These are phyloP conservation scores for Podila verticillata DNA, from an alignment of 192 early-diverging fungal species.

Conservation along the genomic window DNA sequence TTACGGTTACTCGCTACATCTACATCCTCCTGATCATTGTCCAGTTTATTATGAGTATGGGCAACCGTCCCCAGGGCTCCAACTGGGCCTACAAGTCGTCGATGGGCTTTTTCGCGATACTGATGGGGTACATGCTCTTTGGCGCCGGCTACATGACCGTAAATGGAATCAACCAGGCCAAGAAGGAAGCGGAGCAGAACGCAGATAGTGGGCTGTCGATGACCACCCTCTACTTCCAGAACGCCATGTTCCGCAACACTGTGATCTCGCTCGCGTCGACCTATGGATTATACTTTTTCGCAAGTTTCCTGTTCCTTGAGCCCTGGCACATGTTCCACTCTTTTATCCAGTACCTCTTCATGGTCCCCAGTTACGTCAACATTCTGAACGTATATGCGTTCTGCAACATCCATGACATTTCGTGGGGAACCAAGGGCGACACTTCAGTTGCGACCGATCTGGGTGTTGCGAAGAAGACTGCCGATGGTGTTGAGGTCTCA, in stretches of 20 bases:
- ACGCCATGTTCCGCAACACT: constrained; percentile 68
- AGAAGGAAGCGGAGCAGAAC: neutral
- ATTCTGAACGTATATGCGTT: constrained; percentile 69
- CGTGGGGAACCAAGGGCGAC: constrained; percentile 91
- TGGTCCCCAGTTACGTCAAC: constrained; percentile 84
- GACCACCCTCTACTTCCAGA: constrained; percentile 22
- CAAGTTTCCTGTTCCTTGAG: constrained; percentile 74
- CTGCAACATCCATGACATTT: constrained; percentile 69
- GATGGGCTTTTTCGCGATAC: constrained; percentile 54
- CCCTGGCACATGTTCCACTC: constrained; percentile 86
- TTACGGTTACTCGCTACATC: constrained; percentile 57
- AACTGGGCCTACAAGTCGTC: constrained; percentile 65
- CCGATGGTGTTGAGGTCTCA: constrained; percentile 57
- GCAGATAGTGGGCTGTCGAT: constrained; percentile 14
- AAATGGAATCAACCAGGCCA: constrained; percentile 40
- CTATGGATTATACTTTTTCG: constrained; percentile 79
- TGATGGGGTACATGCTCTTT: constrained; percentile 67
- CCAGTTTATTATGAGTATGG: constrained; percentile 89
- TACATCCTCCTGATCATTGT: constrained; percentile 84
- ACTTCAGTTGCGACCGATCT: constrained; percentile 60
- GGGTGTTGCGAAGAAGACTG: constrained; percentile 55
- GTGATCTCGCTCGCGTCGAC: constrained; percentile 75
- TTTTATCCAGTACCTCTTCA: constrained; percentile 76
- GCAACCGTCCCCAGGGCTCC: constrained; percentile 94
- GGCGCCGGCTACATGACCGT: constrained; percentile 60